These are phyloP conservation scores for Gastrolobium bilobum DNA, from an alignment of 306 rosid species.

Conservation along the genomic window DNA sequence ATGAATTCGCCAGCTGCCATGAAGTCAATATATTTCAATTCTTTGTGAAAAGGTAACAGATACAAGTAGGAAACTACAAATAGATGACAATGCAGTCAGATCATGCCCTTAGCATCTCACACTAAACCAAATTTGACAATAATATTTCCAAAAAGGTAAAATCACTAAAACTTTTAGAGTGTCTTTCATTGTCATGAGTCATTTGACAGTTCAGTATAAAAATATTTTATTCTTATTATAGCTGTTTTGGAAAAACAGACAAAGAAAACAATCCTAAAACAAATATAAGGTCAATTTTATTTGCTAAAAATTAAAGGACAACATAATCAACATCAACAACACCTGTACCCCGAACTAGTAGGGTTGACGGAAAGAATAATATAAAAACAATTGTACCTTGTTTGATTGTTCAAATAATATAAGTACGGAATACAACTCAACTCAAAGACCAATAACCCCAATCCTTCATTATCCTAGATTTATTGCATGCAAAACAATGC, in stretches of 20 bases:
- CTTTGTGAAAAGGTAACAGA: constrained; percentile 34
- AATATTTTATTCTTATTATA: neutral
- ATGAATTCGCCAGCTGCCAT: constrained; percentile 75
- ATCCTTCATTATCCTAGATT: too few species aligned
- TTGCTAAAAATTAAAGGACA: too few species aligned
- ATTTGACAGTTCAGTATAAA: neutral
- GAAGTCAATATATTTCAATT: constrained; percentile 47
- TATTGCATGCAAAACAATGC: too few species aligned
- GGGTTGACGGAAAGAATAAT: too few species aligned
- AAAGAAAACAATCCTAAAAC: constrained; percentile 21
- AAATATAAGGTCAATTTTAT: too few species aligned
- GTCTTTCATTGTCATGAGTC: neutral
- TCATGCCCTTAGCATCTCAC: neutral
- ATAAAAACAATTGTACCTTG: too few species aligned
- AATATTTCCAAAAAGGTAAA: neutral
- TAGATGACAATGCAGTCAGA: constrained; percentile 23
- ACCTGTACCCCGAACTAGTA: too few species aligned
- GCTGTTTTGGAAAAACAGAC: neutral
- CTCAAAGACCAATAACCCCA: too few species aligned
- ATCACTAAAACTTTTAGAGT: constrained; percentile 21
- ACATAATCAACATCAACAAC: too few species aligned
- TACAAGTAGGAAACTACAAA: neutral
- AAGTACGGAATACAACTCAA: too few species aligned
- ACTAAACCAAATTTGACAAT: constrained; percentile 13
- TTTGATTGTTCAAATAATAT: too few species aligned